phyloP scores from a whole-genome alignment of 441 rosid species.

The Aquilaria agallochum region DNA sequence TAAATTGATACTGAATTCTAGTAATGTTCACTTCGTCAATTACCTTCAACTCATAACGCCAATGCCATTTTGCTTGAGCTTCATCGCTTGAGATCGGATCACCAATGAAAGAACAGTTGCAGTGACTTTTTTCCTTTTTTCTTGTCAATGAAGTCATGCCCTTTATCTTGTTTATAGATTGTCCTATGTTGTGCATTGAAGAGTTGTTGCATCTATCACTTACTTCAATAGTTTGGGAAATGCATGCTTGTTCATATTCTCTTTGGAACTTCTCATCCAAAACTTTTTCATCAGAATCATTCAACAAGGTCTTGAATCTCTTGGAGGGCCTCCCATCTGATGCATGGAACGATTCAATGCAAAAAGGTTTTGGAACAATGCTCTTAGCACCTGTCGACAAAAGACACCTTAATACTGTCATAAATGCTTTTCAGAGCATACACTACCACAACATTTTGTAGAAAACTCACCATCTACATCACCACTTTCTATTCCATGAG shows the following conservation, averaged over 20 bases:
- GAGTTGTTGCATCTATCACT: slow-evolving; percentile 15
- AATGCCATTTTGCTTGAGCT: slow-evolving; percentile 76
- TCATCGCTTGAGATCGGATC: slow-evolving; percentile 68
- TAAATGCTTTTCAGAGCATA: slow-evolving; percentile 20
- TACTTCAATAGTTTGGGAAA: slow-evolving; percentile 12
- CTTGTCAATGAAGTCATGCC: slow-evolving; percentile 18
- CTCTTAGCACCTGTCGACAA: slow-evolving; percentile 5
- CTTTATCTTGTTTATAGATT: slow-evolving; percentile 29
- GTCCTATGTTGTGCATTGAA: slow-evolving; percentile 22
- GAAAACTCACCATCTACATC: neutral
- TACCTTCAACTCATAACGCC: slow-evolving; percentile 95
- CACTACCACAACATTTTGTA: slow-evolving; percentile 12
- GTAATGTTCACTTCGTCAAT: neutral
- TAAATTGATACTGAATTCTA: no score
- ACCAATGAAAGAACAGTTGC: slow-evolving; percentile 47
- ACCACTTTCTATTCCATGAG: neutral
- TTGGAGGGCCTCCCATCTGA: slow-evolving; percentile 34
- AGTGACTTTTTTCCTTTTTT: slow-evolving; percentile 14
- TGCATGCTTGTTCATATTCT: slow-evolving; percentile 18
- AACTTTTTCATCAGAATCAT: slow-evolving; percentile 21
- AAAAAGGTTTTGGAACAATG: slow-evolving; percentile 16
- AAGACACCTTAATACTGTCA: slow-evolving; percentile 9
- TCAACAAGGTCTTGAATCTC: slow-evolving; percentile 22
- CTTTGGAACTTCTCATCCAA: slow-evolving; percentile 19
- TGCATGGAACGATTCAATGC: slow-evolving; percentile 14